Evolutionary conservation across 2,329 filamentous ascomycete species (phyloP), one percentile per base, ranked within the genome.

Genomic region (Ophiosphaerella narmari): DNA sequence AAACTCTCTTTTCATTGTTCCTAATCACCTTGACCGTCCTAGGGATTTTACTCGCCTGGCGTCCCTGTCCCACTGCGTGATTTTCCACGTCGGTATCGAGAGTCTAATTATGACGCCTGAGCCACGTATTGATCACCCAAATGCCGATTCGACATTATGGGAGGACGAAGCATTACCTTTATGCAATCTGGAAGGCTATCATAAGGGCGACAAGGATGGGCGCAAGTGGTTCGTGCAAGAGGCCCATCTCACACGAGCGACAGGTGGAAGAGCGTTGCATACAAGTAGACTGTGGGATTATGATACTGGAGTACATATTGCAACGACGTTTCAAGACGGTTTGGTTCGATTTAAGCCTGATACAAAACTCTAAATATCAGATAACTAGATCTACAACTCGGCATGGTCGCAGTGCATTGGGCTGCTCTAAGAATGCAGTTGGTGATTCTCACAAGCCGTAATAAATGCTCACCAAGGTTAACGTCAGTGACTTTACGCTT

Each of bases 1-100:
- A 21, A 84, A 84, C 48, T 79, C 78, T 14, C 67, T 84, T 11
- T 78, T 79, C 63, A 66, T 82, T 38, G 75, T 83, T 2, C 73
- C 79, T 2, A 80, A 80, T 18, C 77, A 80, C 13, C 59, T 72
- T 7, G 54, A 54, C 5, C 51, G 52, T 2, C 58, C 55, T 2
- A 37, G 65, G 37, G 59, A 66, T 4, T 70, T 58, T 39, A 65
- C 58, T 3, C 58, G 63, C 8, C 70, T 72, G 61, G 67, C 68
- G 0, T 66, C 60, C 0, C 51, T 72, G 3, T 68, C 66, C 24
- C 68, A 71, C 31, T 68, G 60, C 5, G 67, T 71, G 1, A 63
- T 72, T 21, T 69, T 72, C 43, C 69, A 72, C 39, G 67, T 66
- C 1, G 66, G 65, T 2, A 60, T 64, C 7, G 41, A 48, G n/a